These are phyloP conservation scores for Hawksworthiomyces lignivorus DNA, from an alignment of 2,329 filamentous ascomycete species.

Conservation along the genomic window DNA sequence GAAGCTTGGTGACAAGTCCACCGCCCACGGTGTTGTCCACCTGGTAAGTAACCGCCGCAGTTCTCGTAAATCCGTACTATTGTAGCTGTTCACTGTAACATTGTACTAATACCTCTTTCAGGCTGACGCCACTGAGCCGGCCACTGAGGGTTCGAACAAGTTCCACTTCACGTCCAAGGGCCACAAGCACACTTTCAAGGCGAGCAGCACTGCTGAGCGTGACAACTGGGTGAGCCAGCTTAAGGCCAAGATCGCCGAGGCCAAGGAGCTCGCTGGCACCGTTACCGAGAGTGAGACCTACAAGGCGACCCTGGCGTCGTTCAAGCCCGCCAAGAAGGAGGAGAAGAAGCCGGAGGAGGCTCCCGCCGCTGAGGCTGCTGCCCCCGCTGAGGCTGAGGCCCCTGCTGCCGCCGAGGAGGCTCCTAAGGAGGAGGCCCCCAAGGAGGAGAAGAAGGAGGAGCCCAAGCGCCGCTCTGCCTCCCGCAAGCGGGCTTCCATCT, in stretches of 20 bases:
- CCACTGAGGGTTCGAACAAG: constrained; percentile 67
- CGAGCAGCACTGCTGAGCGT: constrained; percentile 63
- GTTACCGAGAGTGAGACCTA: constrained; percentile 76
- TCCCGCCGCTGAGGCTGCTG: constrained; percentile 18
- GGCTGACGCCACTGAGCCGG: constrained; percentile 60
- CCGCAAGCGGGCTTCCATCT: constrained; percentile 59
- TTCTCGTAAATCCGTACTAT: too few species aligned
- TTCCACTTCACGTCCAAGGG: constrained; percentile 80
- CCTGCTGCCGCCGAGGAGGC: constrained; percentile 17
- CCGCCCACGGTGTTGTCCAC: constrained; percentile 75
- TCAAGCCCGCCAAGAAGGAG: constrained; percentile 46
- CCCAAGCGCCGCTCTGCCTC: constrained; percentile 56
- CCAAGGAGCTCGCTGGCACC: constrained; percentile 68
- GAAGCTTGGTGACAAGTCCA: constrained; percentile 72
- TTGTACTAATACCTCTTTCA: constrained; percentile 22
- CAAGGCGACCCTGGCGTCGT: constrained; percentile 74
- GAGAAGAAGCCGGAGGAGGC: constrained; percentile 34
- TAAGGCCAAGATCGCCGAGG: constrained; percentile 75
- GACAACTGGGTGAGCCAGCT: constrained; percentile 86
- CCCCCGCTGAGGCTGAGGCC: constrained; percentile 2
- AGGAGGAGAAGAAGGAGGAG: constrained; percentile 47
- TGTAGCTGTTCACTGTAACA: too few species aligned
- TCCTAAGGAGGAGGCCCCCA: constrained; percentile 24
- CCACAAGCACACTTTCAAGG: constrained; percentile 94
- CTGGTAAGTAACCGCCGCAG: too few species aligned